phyloP scores from a whole-genome alignment of 2,329 filamentous ascomycete species.

The Microcyclosporella mali region DNA sequence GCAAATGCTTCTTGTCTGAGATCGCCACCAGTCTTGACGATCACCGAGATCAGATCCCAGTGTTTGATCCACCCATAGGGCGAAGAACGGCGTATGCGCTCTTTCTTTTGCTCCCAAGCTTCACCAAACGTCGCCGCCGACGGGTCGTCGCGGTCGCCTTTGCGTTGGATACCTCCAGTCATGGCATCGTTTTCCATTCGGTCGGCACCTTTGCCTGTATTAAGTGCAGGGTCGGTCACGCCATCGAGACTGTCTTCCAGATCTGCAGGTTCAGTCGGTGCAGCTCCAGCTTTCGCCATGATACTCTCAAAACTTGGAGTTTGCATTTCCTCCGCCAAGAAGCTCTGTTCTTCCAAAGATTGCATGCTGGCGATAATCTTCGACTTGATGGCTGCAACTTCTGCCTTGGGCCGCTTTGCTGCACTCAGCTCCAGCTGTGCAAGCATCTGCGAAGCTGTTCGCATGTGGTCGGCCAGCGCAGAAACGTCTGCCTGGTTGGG shows the following conservation, averaged over 20 bases:
- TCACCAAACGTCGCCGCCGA: conserved; percentile 82
- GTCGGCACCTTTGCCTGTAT: conserved; percentile 67
- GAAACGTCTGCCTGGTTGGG: conserved; percentile 74
- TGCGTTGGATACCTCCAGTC: conserved; percentile 73
- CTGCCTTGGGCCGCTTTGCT: conserved; percentile 70
- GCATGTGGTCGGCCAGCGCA: conserved; percentile 78
- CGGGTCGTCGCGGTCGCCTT: conserved; percentile 77
- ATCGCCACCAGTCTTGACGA: conserved; percentile 74
- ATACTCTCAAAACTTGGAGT: conserved; percentile 75
- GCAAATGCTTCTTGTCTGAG: conserved; percentile 80
- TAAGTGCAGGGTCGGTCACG: conserved; percentile 42
- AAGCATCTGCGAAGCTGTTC: conserved; percentile 79
- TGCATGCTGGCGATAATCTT: conserved; percentile 92
- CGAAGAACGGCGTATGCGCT: conserved; percentile 74
- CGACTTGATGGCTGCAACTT: conserved; percentile 75
- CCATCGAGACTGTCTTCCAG: conserved; percentile 38
- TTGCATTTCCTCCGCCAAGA: conserved; percentile 63
- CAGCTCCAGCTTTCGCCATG: conserved; percentile 63
- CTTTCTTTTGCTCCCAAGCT: conserved; percentile 77
- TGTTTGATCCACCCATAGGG: conserved; percentile 87
- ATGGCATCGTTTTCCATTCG: conserved; percentile 88
- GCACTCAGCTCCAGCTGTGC: conserved; percentile 75
- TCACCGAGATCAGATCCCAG: conserved; percentile 81
- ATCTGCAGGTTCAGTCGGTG: conserved; percentile 46
- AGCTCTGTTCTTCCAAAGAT: conserved; percentile 76